Percentiles rank a stretch among this genome's conserved stretches.
phyloP scores from a whole-genome alignment of 2,329 filamentous ascomycete species.

The Beauveria caledonica region DNA sequence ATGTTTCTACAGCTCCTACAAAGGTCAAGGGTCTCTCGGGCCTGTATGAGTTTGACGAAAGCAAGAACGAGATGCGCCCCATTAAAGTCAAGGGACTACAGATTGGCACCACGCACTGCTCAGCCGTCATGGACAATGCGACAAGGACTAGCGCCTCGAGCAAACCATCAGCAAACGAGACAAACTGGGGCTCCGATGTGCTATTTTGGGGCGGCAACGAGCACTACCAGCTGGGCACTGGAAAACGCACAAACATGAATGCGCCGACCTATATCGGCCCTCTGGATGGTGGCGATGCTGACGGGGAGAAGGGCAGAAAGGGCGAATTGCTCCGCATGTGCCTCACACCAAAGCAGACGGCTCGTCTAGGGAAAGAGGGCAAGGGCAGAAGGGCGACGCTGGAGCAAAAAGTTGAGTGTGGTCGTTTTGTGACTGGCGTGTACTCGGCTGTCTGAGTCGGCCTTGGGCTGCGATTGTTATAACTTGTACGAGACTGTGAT shows the following conservation, averaged over 20 bases:
- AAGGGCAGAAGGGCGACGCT: conserved; percentile 62
- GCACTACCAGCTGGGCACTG: conserved; percentile 84
- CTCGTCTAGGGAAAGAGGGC: conserved; percentile 50
- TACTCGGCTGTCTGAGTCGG: conserved; percentile 55
- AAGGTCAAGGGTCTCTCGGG: conserved; percentile 80
- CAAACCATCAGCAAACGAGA: conserved; percentile 54
- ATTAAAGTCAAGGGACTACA: conserved; percentile 69
- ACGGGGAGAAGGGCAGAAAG: conserved; percentile 50
- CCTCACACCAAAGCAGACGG: conserved; percentile 68
- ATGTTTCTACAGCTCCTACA: conserved; percentile 66
- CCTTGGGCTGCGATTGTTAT: background rate
- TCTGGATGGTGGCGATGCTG: conserved; percentile 53
- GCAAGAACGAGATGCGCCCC: conserved; percentile 55
- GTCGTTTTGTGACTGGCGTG: conserved; percentile 70
- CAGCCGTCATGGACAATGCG: conserved; percentile 76
- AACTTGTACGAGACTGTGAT: conserved; percentile 1
- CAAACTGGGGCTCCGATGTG: conserved; percentile 82
- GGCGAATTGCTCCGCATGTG: conserved; percentile 67
- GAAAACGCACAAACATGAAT: conserved; percentile 73
- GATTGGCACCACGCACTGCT: conserved; percentile 71
- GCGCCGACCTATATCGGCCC: conserved; percentile 72
- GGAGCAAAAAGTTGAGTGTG: conserved; percentile 85
- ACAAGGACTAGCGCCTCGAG: conserved; percentile 53
- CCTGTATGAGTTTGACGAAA: conserved; percentile 81
- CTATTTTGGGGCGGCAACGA: conserved; percentile 96